phyloP scores from a whole-genome alignment of 2,329 filamentous ascomycete species.

The Chalara sp. region DNA sequence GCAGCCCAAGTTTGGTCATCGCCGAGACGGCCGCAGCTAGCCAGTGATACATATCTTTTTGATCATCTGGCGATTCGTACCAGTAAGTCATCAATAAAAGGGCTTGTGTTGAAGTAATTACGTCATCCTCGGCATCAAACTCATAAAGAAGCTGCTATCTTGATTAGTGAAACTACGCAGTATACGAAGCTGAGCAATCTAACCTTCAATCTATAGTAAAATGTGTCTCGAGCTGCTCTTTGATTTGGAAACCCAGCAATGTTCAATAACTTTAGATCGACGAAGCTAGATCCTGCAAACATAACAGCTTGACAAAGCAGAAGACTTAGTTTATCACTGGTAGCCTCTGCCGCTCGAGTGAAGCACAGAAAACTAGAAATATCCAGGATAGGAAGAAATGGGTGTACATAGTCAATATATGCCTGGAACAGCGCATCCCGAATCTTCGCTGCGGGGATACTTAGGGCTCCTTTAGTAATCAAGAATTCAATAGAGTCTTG shows the following conservation, averaged over 20 bases:
- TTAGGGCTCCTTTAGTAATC: conserved; percentile 72
- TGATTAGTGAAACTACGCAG: neutral
- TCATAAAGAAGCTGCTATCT: conserved; percentile 66
- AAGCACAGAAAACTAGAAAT: conserved; percentile 49
- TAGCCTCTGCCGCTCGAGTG: conserved; percentile 58
- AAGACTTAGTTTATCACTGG: conserved; percentile 66
- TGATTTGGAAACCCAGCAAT: conserved; percentile 70
- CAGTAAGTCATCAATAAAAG: conserved; percentile 88
- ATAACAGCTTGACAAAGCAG: conserved; percentile 87
- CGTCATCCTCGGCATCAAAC: conserved; percentile 86
- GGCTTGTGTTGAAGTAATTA: conserved; percentile 77
- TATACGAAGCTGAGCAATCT: neutral
- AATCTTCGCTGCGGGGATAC: conserved; percentile 60
- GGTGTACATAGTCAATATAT: conserved; percentile 83
- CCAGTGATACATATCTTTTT: conserved; percentile 96
- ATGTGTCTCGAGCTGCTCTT: conserved; percentile 73
- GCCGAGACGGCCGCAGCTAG: conserved; percentile 89
- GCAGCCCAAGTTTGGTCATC: conserved; percentile 83
- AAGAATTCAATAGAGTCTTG: conserved; percentile 50
- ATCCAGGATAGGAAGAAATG: conserved; percentile 83
- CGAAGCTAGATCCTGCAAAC: conserved; percentile 82
- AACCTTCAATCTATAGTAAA: conserved; percentile 71
- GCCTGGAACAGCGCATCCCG: conserved; percentile 74
- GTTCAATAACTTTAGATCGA: conserved; percentile 68
- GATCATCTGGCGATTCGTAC: conserved; percentile 91